A percentile compares a stretch with the other conserved stretches of the same genome.
Conservation (phyloP, 306 rosid genomes). For the Castanea sativa region DNA sequence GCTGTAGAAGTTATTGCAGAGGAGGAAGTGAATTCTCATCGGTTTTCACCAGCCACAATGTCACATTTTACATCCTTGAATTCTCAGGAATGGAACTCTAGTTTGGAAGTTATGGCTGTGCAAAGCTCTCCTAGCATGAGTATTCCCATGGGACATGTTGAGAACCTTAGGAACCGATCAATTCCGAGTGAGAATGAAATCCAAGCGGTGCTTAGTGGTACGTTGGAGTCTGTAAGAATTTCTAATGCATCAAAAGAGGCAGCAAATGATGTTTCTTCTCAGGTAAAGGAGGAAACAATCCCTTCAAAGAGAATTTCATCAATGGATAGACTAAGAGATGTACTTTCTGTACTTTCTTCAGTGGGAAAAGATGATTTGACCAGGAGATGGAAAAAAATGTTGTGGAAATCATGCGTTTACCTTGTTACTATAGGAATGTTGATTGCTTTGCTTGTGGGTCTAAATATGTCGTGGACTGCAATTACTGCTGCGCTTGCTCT, state of each 20-base stretch:
- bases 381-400: conserved; percentile 37
- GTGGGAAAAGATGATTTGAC: conserved; percentile 29
- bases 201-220: conserved; percentile 22
- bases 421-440: conserved; percentile 76
- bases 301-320: conserved; percentile 28
- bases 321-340: conserved; percentile 21
- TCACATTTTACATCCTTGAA: conserved; percentile 38
- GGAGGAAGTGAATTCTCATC: conserved; percentile 64
- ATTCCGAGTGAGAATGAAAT: conserved; percentile 43
- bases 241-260: conserved; percentile 53
- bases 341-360: conserved; percentile 7
- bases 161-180: conserved; percentile 38
- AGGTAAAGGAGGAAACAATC: conserved; percentile 37
- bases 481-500: conserved; percentile 83
- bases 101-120: conserved; percentile 22
- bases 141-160: conserved; percentile 5
- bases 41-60: conserved; percentile 82
- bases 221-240: conserved; percentile 28
- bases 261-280: conserved; percentile 25
- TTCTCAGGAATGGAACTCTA: conserved; percentile 56
- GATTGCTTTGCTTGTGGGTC: conserved; percentile 66
- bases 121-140: conserved; percentile 34
- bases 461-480: conserved; percentile 89
- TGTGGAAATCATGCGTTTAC: conserved; percentile 75
- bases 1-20: conserved; percentile 37